Base-by-base conservation (phyloP, 139 green algal species). In the Haematococcus sp. region DNA sequence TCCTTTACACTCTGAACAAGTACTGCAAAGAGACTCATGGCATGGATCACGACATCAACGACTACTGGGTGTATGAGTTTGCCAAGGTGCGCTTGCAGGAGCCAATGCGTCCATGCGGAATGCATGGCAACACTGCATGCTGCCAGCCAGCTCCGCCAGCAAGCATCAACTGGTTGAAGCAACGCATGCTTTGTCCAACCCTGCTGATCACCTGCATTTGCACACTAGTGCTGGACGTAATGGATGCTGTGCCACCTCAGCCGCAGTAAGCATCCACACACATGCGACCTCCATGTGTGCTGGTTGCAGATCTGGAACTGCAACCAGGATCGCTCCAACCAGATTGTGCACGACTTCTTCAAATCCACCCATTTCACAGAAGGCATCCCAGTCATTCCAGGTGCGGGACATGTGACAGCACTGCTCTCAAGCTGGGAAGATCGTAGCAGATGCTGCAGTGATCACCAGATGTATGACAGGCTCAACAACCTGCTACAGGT, bases 341-440 rank as follows among this genome's bases (percentile, higher is more conserved):
- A 95, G 32, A 91, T 89, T 3, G 94, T 98, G 54, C 93, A 98
- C 79, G 83, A 93, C n/a, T 98, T 98, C 74, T 98, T 98, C 76
- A 73, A 93, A 43, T 97, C 90, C 20, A 56, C 81, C 7, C 88
- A 97, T 76, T 98, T 98, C 86, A 81, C 68, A 43, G 81, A 86
- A 25, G 94, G 94, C 25, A 96, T 98, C 28, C 86, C 92, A 25
- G 74, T 91, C 54, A 97, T 97, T 13, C 93, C 93, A 79, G 90
- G 90, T 93, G 60, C 25, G 77, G 0, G 44, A n/a, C n/a, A n/a
- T n/a, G n/a, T n/a, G n/a, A n/a, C n/a, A n/a, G n/a, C n/a, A n/a
- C n/a, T n/a, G n/a, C n/a, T n/a, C n/a, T n/a, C n/a, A n/a, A n/a
- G n/a, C n/a, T n/a, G n/a, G n/a, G n/a, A n/a, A n/a, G n/a, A n/a